Percentiles rank a stretch among this genome's conserved stretches.
Evolutionary conservation across 2,329 filamentous ascomycete genomes (phyloP).

Genomic region (Xylaria sp.): DNA sequence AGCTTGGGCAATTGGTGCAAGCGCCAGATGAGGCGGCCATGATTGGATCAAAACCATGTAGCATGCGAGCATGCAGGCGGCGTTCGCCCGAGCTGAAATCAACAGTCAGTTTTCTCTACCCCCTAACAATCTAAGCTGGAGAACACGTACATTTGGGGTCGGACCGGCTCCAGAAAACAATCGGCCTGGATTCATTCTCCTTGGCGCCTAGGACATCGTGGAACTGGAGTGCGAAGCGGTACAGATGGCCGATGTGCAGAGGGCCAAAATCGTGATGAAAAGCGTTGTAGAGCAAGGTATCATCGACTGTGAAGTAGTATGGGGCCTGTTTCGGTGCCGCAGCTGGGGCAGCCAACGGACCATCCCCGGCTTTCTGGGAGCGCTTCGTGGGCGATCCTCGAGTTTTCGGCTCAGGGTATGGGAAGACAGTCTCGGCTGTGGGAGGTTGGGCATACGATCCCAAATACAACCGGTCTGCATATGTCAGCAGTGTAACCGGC

Average conservation of each 20-base stretch:
- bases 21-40: slow-evolving; percentile 93
- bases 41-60: slow-evolving; percentile 99
- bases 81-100: slow-evolving; percentile 80
- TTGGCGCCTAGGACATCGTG: slow-evolving; percentile 93
- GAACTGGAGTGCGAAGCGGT: slow-evolving; percentile 93
- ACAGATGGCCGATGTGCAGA: slow-evolving; percentile 94
- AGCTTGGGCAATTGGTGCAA: slow-evolving; percentile 94
- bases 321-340: slow-evolving; percentile 65
- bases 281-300: slow-evolving; percentile 91
- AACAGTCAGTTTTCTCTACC: slow-evolving; percentile 31
- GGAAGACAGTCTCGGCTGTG: slow-evolving; percentile 81
- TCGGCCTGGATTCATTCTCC: slow-evolving; percentile 84
- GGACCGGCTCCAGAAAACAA: slow-evolving; percentile 95
- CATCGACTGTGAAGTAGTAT: slow-evolving; percentile 95
- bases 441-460: slow-evolving; percentile 88
- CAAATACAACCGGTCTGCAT: slow-evolving; percentile 87
- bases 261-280: slow-evolving; percentile 99
- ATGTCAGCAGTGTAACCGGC: slow-evolving; percentile 46
- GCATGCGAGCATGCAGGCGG: slow-evolving; percentile 91
- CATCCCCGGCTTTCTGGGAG: slow-evolving; percentile 68
- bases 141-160: slow-evolving; percentile 80
- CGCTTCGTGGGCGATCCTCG: slow-evolving; percentile 76
- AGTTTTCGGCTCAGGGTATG: slow-evolving; percentile 67
- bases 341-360: slow-evolving; percentile 53
- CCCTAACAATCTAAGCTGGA: background rate